Conservation (phyloP, 1,139 yeast species). For the Williopsis jadinii region DNA sequence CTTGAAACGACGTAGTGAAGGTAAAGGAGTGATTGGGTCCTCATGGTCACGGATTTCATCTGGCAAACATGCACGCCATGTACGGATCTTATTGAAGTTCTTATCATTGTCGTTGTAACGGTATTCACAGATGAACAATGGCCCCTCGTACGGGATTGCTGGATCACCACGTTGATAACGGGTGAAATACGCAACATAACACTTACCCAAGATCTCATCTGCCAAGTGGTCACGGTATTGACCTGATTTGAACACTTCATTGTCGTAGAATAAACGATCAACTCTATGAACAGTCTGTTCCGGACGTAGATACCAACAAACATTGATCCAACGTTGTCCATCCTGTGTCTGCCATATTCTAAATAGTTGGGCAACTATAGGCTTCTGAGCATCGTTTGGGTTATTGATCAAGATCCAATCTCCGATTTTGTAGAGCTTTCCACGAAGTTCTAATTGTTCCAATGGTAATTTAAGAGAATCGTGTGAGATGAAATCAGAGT, state of each 20-base stretch:
- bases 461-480: constrained; percentile 72
- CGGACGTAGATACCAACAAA: constrained; percentile 96
- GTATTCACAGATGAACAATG: constrained; percentile 90
- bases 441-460: constrained; percentile 66
- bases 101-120: constrained; percentile 89
- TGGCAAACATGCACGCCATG: constrained; percentile 98
- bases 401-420: constrained; percentile 91
- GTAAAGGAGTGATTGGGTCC: constrained; percentile 70
- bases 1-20: constrained; percentile 54
- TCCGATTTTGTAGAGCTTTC: constrained; percentile 74
- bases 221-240: constrained; percentile 92
- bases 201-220: constrained; percentile 84
- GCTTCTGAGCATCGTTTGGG: constrained; percentile 81
- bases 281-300: constrained; percentile 94
- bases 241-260: constrained; percentile 94
- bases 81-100: constrained; percentile 87
- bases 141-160: constrained; percentile 69
- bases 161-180: constrained; percentile 95
- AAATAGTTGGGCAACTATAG: constrained; percentile 90
- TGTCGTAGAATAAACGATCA: constrained; percentile 82
- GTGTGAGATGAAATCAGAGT: constrained; percentile 65
- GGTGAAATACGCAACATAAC: constrained; percentile 91
- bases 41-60: constrained; percentile 87
- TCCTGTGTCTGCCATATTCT: constrained; percentile 85
- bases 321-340: constrained; percentile 83